Conservation (phyloP, 176 grass and related monocot genomes). For the Triticum timopheevii region DNA sequence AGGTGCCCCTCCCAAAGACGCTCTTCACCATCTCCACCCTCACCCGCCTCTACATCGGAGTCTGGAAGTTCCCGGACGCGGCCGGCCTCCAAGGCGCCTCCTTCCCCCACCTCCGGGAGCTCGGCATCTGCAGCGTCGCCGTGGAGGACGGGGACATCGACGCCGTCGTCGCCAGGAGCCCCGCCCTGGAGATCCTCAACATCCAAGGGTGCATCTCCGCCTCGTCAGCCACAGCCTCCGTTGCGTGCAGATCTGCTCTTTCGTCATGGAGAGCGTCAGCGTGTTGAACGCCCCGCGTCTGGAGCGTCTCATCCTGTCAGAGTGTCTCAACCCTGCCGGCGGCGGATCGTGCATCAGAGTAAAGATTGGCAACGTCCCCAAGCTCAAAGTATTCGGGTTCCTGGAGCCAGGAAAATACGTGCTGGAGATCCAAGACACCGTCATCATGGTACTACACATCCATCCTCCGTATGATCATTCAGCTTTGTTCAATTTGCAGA, state of each 20-base stretch:
- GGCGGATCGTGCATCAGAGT: neutral
- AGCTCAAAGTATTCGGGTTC: neutral
- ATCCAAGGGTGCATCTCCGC: neutral
- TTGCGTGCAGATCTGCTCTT: neutral
- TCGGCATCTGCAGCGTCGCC: neutral
- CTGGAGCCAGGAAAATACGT: neutral
- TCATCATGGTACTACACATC: neutral
- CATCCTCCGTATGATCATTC: neutral
- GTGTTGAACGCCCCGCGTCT: neutral
- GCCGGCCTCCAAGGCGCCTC: no score
- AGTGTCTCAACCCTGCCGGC: neutral
- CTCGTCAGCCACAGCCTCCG: neutral
- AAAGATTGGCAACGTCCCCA: neutral
- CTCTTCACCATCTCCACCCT: no score
- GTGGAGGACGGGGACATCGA: neutral
- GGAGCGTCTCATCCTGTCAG: neutral
- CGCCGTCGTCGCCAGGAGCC: neutral
- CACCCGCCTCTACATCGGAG: no score
- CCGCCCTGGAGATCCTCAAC: neutral
- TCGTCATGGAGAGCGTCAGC: neutral
- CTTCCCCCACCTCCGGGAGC: no score
- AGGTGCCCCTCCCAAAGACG: no score
- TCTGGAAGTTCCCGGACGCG: no score
- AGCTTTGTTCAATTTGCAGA: neutral
- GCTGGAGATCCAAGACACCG: neutral